phyloP scores from a whole-genome alignment of 352 stramenopile genomes.

The Globisporangium megalacanthum region DNA sequence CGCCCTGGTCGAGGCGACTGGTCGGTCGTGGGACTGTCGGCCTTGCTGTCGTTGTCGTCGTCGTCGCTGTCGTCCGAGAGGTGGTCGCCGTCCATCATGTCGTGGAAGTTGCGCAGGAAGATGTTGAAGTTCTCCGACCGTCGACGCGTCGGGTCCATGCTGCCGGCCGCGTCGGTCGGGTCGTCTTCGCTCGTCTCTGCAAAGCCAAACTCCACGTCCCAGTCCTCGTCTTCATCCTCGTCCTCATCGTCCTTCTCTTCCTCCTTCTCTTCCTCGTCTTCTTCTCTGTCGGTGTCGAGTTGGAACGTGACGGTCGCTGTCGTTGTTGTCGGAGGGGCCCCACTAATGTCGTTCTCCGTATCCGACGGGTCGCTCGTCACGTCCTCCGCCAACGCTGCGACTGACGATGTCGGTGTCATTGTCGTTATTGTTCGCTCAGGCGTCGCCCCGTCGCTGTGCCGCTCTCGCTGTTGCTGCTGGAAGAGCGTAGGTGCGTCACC shows the following conservation, averaged over 20 bases:
- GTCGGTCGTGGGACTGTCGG: conserved; percentile 21
- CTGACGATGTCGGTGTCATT: background rate
- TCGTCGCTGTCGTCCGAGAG: conserved; percentile 47
- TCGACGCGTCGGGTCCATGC: conserved; percentile 51
- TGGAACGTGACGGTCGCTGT: background rate
- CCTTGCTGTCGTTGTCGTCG: conserved; percentile 13
- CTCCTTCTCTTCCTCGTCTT: background rate
- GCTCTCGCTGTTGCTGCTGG: conserved; percentile 5
- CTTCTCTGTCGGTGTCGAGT: background rate
- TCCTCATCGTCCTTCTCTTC: conserved; percentile 16
- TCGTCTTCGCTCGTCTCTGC: conserved; percentile 35
- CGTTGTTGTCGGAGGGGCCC: no score
- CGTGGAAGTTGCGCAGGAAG: conserved; percentile 69
- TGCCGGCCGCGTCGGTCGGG: conserved; percentile 22
- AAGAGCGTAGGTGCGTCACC: conserved; percentile 1
- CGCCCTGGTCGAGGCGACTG: background rate
- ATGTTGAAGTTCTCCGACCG: conserved; percentile 80
- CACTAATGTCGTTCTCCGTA: background rate
- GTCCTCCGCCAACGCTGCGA: no score
- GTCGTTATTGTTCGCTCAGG: background rate
- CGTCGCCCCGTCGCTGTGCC: conserved; percentile 9
- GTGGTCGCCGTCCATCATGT: conserved; percentile 71
- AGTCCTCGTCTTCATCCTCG: conserved; percentile 56
- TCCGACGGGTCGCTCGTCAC: background rate
- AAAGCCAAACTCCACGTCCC: conserved; percentile 80